Evolutionary conservation across 352 stramenopile genomes (phyloP).

Genomic region (Elongisporangium senticosum): DNA sequence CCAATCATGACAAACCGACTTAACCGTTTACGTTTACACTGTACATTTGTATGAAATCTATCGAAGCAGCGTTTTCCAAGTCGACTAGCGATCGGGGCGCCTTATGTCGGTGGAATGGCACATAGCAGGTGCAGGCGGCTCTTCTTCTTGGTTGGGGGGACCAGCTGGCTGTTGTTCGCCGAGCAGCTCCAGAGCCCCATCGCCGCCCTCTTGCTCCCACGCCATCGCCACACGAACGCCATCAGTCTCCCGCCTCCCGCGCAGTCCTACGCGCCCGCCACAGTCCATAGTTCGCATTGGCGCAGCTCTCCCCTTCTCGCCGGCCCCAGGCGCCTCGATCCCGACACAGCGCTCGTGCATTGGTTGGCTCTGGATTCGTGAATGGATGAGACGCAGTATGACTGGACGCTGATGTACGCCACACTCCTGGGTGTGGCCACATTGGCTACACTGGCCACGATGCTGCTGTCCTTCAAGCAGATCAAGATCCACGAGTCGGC

Average conservation of each 20-base stretch:
- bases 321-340: background rate
- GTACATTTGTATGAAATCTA: background rate
- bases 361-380: conserved; percentile 12
- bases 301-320: background rate
- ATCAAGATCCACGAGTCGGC: conserved; percentile 49
- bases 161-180: background rate
- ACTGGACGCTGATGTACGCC: conserved; percentile 62
- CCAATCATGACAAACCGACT: background rate
- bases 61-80: background rate
- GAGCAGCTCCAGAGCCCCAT: background rate
- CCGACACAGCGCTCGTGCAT: conserved; percentile 7
- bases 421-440: conserved; percentile 40
- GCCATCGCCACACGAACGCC: background rate
- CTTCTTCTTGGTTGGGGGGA: background rate
- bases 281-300: background rate
- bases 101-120: background rate
- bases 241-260: background rate
- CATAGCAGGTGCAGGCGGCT: background rate
- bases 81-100: background rate
- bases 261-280: background rate
- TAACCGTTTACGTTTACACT: background rate
- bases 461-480: conserved; percentile 62
- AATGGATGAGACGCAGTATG: conserved; percentile 44
- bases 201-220: too few relatives aligned
- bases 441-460: conserved; percentile 29